Evolutionary conservation across 1,284 basidiomycete genomes (phyloP), one percentile per base, ranked within the genome.

Genomic region (Cutaneotrichosporon dermatis): DNA sequence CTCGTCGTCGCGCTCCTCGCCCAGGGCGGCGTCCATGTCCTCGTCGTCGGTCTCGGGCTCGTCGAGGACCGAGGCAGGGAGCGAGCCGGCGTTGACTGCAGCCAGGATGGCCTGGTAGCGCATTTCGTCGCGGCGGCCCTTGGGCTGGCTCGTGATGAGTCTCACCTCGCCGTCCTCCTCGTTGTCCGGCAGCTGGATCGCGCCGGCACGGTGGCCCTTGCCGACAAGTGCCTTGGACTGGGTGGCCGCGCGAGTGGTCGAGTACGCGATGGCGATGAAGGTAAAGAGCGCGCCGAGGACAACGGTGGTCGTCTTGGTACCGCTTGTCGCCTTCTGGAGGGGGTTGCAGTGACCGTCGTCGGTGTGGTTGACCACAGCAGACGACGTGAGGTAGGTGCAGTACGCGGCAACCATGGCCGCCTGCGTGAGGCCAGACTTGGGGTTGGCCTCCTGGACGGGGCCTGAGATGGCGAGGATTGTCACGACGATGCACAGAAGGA

Each of bases 191-290:
- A 94, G 79, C 50, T 86, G 81, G 37, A 94, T 83, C 4, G 82
- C 81, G 7, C 75, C 72, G 13, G 72, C 66, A 35, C 71, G 65
- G 42, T 71, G 64, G 75, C 85, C 86, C 39, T 82, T 82, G 9
- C 94, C 94, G 0, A 91, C 89, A 39, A 98, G 80, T 10, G 92
- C 92, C 63, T 88, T 86, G 69, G 88, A 92, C 77, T 96, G 93
- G 0, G 95, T 99, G 6, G 96, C 95, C 2, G 96, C 95, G 50
- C 96, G 84, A 25, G 88, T 92, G 0, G 95, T 99, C 25, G 93
- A 96, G 76, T 98, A 99, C 9, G 96, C 95, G 67, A 99, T 97
- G 3, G 96, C 94, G 50, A 98, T 79, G 83, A 99, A 98, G 1
- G 95, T 99, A 79, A 99, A 97, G 12, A 93, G 78, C 4, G 92